Base-by-base conservation (phyloP, 352 stramenopile genomes). In the Phytopythium delawarense region DNA sequence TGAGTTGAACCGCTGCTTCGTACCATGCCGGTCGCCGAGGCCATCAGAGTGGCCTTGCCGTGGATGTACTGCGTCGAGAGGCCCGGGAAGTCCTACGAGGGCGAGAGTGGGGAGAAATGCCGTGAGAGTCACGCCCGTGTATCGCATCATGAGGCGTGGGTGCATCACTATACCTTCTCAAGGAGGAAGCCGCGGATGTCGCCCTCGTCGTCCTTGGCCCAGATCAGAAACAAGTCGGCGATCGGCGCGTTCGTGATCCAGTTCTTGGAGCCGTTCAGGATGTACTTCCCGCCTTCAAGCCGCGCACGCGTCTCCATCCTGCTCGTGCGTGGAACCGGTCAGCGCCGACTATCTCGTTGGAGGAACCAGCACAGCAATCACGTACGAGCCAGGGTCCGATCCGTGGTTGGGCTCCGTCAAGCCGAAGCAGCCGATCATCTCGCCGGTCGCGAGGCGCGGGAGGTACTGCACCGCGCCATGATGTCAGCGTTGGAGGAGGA, bases 221-320 rank as follows among this genome's bases (percentile, higher is more conserved):
- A 99, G 51, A 99, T 87, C 32, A 99, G 77, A 71, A 98, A 98
- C 9, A 99, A 82, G 64, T 99, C 96, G 3, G 97, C 96, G 54
- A 99, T 98, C 0, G 97, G 97, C 25, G 89, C 89, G 79, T 99
- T 99, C 11, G 96, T 99, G 80, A 99, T 99, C 97, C 84, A 93
- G 71, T 95, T 93, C 81, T 93, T 95, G 56, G 82, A 91, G 15
- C 97, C 97, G 70, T 98, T 99, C 23, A 99, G 75, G n/a, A 99
- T 79, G 80, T 97, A 99, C 84, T 94, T 83, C 79, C 95, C 71
- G 65, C 91, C 69, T 57, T 91, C 75, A 12, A 98, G 84, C 57
- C 74, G 81, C 9, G 95, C 93, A 46, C 88, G 84, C 0, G 97
- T 98, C 77, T 98, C 94, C 97, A 99, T 99, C 57, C 85, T 89